These are phyloP conservation scores for Clonostachys rhizophaga DNA, from an alignment of 2,329 filamentous ascomycete genomes.

Conservation along the genomic window DNA sequence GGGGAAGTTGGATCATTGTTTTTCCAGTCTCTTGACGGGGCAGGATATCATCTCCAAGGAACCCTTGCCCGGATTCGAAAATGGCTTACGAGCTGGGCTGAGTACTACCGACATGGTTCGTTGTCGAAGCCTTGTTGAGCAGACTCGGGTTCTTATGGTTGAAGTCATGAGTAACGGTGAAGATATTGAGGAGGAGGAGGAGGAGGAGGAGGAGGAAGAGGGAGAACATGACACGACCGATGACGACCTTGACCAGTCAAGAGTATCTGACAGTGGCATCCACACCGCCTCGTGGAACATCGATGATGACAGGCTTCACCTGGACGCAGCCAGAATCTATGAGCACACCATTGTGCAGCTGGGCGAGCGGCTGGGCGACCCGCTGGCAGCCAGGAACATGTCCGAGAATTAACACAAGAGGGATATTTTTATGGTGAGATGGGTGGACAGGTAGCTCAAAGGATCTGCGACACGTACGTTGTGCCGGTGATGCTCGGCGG, in stretches of 20 bases:
- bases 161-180: slow-evolving; percentile 52
- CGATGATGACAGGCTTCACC: slow-evolving; percentile 49
- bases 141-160: slow-evolving; percentile 66
- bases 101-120: slow-evolving; percentile 82
- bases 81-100: slow-evolving; percentile 58
- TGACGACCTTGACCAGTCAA: slow-evolving; percentile 25
- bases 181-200: slow-evolving; percentile 34
- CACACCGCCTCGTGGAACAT: slow-evolving; percentile 22
- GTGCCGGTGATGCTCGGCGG: too few relatives aligned
- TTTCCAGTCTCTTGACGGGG: slow-evolving; percentile 69
- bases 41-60: slow-evolving; percentile 62
- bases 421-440: too few relatives aligned
- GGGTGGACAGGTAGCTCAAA: too few relatives aligned
- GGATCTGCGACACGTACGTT: too few relatives aligned
- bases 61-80: slow-evolving; percentile 65
- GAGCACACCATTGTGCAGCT: slow-evolving; percentile 74
- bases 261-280: background rate
- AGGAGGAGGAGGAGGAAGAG: slow-evolving; percentile 24
- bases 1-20: slow-evolving; percentile 77
- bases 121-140: slow-evolving; percentile 75
- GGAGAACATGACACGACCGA: slow-evolving; percentile 25
- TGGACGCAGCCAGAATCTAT: slow-evolving; percentile 74
- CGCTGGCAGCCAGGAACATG: slow-evolving; percentile 7
- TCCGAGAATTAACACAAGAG: background rate
- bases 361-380: slow-evolving; percentile 58